Conservation (phyloP, 306 rosid species). For the Vigna trinervia region DNA sequence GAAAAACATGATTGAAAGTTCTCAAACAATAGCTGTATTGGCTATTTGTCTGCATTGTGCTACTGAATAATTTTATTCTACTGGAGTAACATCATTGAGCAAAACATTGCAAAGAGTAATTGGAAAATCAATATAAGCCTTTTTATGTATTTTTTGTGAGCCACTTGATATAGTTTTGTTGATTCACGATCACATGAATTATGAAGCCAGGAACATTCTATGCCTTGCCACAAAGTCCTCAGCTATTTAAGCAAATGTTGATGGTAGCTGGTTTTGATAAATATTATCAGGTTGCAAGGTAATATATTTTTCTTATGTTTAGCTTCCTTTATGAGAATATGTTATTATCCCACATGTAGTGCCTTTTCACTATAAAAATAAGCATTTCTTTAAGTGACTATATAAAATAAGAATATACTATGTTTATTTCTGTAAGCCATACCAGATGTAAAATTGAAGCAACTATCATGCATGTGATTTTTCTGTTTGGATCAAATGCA, state of each 20-base stretch:
- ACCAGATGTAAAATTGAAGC: constrained; percentile 2
- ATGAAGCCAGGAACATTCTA: constrained; percentile 98
- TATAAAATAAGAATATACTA: neutral
- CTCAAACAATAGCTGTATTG: constrained; percentile 6
- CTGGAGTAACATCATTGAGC: constrained; percentile 19
- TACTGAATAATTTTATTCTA: constrained; percentile 1
- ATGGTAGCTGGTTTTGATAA: constrained; percentile 96
- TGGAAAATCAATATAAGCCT: constrained; percentile 1
- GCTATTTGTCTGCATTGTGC: constrained; percentile 9
- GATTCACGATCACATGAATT: constrained; percentile 58
- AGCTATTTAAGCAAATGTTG: constrained; percentile 95
- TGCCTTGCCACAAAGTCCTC: constrained; percentile 99
- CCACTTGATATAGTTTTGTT: constrained; percentile 49
- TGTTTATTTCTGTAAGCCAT: constrained; percentile 1
- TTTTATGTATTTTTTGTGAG: constrained; percentile 5
- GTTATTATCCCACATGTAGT: neutral
- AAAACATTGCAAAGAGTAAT: neutral
- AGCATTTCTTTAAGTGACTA: constrained; percentile 20
- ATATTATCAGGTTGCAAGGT: constrained; percentile 96
- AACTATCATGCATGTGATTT: constrained; percentile 22
- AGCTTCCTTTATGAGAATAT: constrained; percentile 15
- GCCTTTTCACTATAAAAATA: constrained; percentile 9
- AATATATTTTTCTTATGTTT: constrained; percentile 29
- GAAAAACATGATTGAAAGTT: constrained; percentile 24
- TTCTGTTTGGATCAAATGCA: constrained; percentile 1